Percentiles rank a stretch among this genome's conserved stretches.
Evolutionary conservation across 805 yeast genomes (phyloP).

Genomic region (Yamadazyma paraphyllophila): DNA sequence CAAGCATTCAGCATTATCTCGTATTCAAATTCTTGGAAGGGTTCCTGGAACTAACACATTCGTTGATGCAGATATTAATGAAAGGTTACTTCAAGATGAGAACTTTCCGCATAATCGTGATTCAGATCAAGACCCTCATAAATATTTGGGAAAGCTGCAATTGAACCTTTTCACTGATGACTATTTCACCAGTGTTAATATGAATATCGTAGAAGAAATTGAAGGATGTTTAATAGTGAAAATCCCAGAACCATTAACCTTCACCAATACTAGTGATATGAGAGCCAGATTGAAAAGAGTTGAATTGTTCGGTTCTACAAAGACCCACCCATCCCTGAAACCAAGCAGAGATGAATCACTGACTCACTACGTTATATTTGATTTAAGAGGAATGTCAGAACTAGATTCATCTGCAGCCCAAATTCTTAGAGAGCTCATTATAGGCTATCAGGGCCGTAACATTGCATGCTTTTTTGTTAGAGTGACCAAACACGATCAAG

Average conservation of each 20-base stretch:
- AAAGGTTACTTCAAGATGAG: slow-evolving; percentile 6
- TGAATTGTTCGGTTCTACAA: slow-evolving; percentile 43
- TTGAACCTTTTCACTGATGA: slow-evolving; percentile 36
- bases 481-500: slow-evolving; percentile 23
- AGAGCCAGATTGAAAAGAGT: slow-evolving; percentile 37
- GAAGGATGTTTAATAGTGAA: slow-evolving; percentile 44
- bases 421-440: slow-evolving; percentile 25
- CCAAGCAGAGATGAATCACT: slow-evolving; percentile 33
- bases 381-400: slow-evolving; percentile 41
- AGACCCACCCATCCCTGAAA: slow-evolving; percentile 43
- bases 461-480: slow-evolving; percentile 37
- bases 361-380: slow-evolving; percentile 43
- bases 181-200: slow-evolving; percentile 33
- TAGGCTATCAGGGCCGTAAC: slow-evolving; percentile 27
- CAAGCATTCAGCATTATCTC: slow-evolving; percentile 39
- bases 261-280: slow-evolving; percentile 41
- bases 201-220: slow-evolving; percentile 38
- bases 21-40: slow-evolving; percentile 46
- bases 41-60: slow-evolving; percentile 40
- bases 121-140: not conserved
- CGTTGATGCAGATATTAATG: slow-evolving; percentile 37
- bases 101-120: not conserved
- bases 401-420: slow-evolving; percentile 44
- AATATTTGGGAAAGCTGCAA: slow-evolving; percentile 13
- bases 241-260: slow-evolving; percentile 45